phyloP scores from a whole-genome alignment of 192 early-diverging fungal genomes.

The Funneliformis mosseae region DNA sequence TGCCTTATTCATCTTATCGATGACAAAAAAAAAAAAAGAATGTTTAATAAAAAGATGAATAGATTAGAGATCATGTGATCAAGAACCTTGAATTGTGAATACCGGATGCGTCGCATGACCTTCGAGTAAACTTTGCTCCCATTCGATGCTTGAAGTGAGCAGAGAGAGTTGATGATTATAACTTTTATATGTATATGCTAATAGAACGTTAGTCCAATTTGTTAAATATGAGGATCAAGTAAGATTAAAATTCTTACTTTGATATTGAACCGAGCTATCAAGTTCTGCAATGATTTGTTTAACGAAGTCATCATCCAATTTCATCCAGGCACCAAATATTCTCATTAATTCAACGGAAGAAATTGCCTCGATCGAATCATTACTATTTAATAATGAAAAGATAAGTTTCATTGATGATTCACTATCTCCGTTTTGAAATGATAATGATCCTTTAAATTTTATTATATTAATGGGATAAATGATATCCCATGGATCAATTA shows the following conservation, averaged over 20 bases:
- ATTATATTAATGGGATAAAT: slow-evolving; percentile 32
- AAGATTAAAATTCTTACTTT: slow-evolving; percentile 44
- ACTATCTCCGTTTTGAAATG: not conserved
- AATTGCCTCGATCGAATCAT: slow-evolving; percentile 28
- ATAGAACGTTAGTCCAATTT: not conserved
- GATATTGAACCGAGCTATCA: slow-evolving; percentile 55
- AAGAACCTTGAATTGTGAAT: not conserved
- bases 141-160: slow-evolving; percentile 52
- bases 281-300: slow-evolving; percentile 52
- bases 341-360: slow-evolving; percentile 47
- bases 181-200: slow-evolving; percentile 47
- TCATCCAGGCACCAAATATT: slow-evolving; percentile 47
- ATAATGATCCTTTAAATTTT: not conserved
- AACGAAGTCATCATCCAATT: slow-evolving; percentile 39
- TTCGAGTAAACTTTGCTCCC: slow-evolving; percentile 68
- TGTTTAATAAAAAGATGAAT: not conserved
- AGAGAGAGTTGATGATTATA: slow-evolving; percentile 38
- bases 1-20: slow-evolving; percentile 61
- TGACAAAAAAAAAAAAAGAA: not conserved
- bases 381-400: not conserved
- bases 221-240: not conserved
- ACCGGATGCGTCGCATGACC: slow-evolving; percentile 71
- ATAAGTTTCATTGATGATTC: not conserved
- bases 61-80: not conserved
- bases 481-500: slow-evolving; percentile 45